phyloP scores from a whole-genome alignment of 495 filamentous ascomycete species.

The Xylaria cubensis region DNA sequence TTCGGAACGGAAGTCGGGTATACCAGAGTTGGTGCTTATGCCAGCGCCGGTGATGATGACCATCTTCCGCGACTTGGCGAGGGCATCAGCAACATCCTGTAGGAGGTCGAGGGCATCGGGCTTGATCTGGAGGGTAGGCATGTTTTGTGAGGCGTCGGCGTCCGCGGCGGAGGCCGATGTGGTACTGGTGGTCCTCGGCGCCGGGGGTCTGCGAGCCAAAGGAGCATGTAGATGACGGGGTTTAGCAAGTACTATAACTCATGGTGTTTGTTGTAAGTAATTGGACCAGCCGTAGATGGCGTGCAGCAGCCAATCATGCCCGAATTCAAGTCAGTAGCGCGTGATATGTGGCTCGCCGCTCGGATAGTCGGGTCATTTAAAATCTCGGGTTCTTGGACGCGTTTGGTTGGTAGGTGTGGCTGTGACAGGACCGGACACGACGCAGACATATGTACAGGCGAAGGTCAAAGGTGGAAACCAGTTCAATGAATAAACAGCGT shows the following conservation, averaged over 20 bases:
- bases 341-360: background rate
- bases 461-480: background rate
- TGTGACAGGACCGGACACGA: background rate
- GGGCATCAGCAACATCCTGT: constrained; percentile 65
- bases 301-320: background rate
- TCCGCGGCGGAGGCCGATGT: background rate
- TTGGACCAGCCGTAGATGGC: too few species aligned
- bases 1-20: constrained; percentile 75
- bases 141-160: constrained; percentile 34
- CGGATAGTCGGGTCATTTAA: constrained; percentile 7
- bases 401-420: background rate
- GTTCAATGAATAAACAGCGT: background rate
- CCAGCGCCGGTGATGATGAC: constrained; percentile 74
- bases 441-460: background rate
- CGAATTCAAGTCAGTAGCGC: background rate
- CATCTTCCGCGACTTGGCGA: constrained; percentile 66
- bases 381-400: background rate
- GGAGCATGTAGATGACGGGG: background rate
- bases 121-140: constrained; percentile 63
- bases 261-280: background rate
- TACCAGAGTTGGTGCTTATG: constrained; percentile 76
- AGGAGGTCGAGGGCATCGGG: constrained; percentile 57
- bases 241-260: constrained; percentile 2
- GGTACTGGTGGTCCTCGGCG: constrained; percentile 4
- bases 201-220: background rate